Evolutionary conservation across 768 basidiomycete species (phyloP), one percentile per base, ranked within the genome.

Genomic region (Trametes villosa): DNA sequence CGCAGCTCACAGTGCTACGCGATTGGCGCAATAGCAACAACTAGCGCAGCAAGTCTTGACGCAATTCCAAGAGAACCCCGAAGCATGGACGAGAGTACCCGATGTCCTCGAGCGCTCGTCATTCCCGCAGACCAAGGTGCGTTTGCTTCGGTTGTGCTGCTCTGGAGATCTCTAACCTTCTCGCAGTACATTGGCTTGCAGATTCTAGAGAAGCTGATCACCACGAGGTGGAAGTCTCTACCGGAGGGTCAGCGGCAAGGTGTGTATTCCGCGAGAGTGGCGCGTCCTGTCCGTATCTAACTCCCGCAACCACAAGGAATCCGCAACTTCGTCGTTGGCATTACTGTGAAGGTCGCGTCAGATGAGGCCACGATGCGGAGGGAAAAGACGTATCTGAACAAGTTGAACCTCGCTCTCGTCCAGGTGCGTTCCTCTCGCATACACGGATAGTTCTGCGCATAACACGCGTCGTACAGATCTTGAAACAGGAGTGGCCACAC

Each of bases 401-500:
- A 99, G 80, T 84, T 99, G 57, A 98, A 99, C 71, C 82, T 99
- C 53, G 94, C 96, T 22, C 83, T 99, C 47, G 94, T 99, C 55
- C 94, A 96, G 80, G 95, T 93, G 59, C 60, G 56, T 60, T 9
- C 30, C 2, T 38, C 22, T 22, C 20, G 18, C 56, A 3, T 22
- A 2, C 8, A 33, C n/a, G 26, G 29, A 26, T 44, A 3, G 9
- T n/a, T n/a, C 24, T 4, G 40, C 2, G 30, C 58, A 60, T 30
- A 42, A 52, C 8, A 45, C 20, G 13, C 31, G 12, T n/a, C 38
- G 13, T 29, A 20, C 70, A 99, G 95, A 97, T 99, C 62, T 80
- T 99, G 65, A 99, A 98, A 77, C 97, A 98, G 80, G 97, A 98
- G 74, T 99, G 97, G 97, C 96, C 96, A 26, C 93, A 97, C 73